These are phyloP conservation scores for Coniosporium apollinis DNA, from an alignment of 495 filamentous ascomycete species.

Conservation along the genomic window DNA sequence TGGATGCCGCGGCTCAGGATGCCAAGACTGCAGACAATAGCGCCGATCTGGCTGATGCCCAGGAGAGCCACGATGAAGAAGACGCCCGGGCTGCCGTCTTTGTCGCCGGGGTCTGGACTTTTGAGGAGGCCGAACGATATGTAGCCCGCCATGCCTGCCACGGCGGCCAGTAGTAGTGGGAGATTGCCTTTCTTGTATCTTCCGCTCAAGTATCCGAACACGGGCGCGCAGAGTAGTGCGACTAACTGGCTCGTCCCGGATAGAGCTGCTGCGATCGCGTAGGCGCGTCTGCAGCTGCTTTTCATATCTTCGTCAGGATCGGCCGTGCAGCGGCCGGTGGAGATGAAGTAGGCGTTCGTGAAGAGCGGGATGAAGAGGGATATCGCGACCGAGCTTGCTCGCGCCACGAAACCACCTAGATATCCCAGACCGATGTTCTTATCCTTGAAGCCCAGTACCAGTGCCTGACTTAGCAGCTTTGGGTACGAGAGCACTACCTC, in stretches of 20 bases:
- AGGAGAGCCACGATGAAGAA: conserved; percentile 65
- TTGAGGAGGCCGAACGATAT: conserved; percentile 46
- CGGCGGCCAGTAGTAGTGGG: conserved; percentile 54
- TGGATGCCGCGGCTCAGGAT: conserved; percentile 68
- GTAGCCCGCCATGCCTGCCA: conserved; percentile 62
- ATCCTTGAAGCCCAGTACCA: conserved; percentile 57
- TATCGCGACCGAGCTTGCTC: conserved; percentile 89
- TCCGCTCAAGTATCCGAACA: conserved; percentile 68
- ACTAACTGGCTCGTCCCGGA: conserved; percentile 78
- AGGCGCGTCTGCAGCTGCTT: conserved; percentile 63
- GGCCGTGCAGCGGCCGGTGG: conserved; percentile 58
- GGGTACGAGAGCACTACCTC: conserved; percentile 15
- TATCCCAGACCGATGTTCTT: conserved; percentile 71
- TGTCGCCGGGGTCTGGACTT: conserved; percentile 50
- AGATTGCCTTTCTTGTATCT: conserved; percentile 43
- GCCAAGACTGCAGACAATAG: conserved; percentile 83
- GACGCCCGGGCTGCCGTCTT: conserved; percentile 44
- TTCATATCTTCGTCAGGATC: conserved; percentile 50
- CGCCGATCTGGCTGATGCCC: conserved; percentile 83
- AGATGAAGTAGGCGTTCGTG: conserved; percentile 76
- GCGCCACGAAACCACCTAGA: conserved; percentile 84
- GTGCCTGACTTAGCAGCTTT: conserved; percentile 37
- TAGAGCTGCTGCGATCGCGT: conserved; percentile 65
- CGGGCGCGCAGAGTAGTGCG: conserved; percentile 66
- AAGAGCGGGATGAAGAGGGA: conserved; percentile 86